Base-by-base conservation (phyloP, 768 basidiomycete genomes). In the Russula sp. region DNA sequence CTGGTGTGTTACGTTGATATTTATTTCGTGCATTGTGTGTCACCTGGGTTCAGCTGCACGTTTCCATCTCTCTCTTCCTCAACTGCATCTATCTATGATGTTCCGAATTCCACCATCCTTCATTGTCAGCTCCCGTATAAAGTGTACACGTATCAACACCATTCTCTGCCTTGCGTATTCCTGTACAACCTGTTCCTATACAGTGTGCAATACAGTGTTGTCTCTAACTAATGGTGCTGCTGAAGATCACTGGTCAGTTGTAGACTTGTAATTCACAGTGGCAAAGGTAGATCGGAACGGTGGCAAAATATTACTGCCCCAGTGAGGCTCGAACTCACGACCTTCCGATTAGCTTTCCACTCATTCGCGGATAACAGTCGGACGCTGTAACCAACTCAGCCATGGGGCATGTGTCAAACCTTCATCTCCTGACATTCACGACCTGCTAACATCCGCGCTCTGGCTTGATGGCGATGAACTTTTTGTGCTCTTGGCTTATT, bases 361-460 rank as follows among this genome's bases (percentile, higher is more conserved):
- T n/a, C 45, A 6, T 22, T 18, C 4, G 18, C 32, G 50, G 31
- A 37, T 85, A 84, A 85, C 84, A 84, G 84, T 85, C 84, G 83
- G 84, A 85, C 84, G 83, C 84, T 84, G 82, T 85, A 77, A 85
- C 84, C 84, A 85, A 84, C 84, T 85, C 80, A 84, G 83, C 84
- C 84, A 85, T 82, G 83, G 83, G 83, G 84, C 84, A 84, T 13
- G 2, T 53, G 32, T 48, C 2, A 14, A 16, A 9, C 0, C 0
- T 2, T 0, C 4, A 7, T 11, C 1, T 3, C 13, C 1, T 22
- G 34, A 45, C 47, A 10, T 27, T 22, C 20, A 58, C 14, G 10
- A 57, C 14, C 6, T 5, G 31, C 11, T 50, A 9, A 49, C 31
- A 11, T 48, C 8, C 7, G 8, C 3, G 47, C 47, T 16, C 7